Evolutionary conservation across 345 rosid genomes (phyloP).

Genomic region (Boechera divaricarpa): DNA sequence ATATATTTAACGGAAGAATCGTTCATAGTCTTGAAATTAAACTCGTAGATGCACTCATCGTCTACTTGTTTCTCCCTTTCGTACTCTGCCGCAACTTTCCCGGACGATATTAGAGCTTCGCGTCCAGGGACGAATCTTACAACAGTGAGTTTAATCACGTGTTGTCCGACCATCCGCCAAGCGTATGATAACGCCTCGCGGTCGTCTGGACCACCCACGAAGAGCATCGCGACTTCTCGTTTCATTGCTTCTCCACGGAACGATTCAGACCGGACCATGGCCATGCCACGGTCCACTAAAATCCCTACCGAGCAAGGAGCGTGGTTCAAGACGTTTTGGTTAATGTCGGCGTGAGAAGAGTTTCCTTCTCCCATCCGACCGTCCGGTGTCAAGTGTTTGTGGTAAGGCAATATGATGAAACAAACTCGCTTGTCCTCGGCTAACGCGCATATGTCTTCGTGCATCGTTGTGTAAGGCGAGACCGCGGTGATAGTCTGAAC

Average conservation of each 20-base stretch:
- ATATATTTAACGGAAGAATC: slow-evolving; percentile 43
- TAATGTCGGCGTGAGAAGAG: slow-evolving; percentile 52
- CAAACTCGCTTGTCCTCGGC: slow-evolving; percentile 65
- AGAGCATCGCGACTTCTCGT: slow-evolving; percentile 46
- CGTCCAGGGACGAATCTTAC: slow-evolving; percentile 49
- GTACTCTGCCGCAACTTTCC: slow-evolving; percentile 36
- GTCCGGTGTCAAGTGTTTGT: slow-evolving; percentile 43
- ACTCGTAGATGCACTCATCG: slow-evolving; percentile 55
- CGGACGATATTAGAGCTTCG: slow-evolving; percentile 35
- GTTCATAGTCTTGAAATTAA: slow-evolving; percentile 52
- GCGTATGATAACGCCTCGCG: slow-evolving; percentile 65
- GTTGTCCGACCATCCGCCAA: slow-evolving; percentile 72
- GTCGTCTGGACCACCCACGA: slow-evolving; percentile 67
- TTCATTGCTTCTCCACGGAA: slow-evolving; percentile 33
- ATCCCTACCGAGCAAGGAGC: slow-evolving; percentile 74
- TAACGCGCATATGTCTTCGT: slow-evolving; percentile 62
- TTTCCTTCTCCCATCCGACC: slow-evolving; percentile 53
- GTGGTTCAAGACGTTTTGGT: slow-evolving; percentile 53
- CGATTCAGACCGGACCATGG: slow-evolving; percentile 40
- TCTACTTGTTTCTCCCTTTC: slow-evolving; percentile 48
- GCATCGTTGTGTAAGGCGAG: slow-evolving; percentile 67
- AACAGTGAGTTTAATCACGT: slow-evolving; percentile 54
- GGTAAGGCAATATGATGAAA: slow-evolving; percentile 66
- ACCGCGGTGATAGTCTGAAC: slow-evolving; percentile 58
- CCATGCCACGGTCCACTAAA: slow-evolving; percentile 67